Base-by-base conservation (phyloP, 2,329 filamentous ascomycete species). In the Colletotrichum plurivorum region DNA sequence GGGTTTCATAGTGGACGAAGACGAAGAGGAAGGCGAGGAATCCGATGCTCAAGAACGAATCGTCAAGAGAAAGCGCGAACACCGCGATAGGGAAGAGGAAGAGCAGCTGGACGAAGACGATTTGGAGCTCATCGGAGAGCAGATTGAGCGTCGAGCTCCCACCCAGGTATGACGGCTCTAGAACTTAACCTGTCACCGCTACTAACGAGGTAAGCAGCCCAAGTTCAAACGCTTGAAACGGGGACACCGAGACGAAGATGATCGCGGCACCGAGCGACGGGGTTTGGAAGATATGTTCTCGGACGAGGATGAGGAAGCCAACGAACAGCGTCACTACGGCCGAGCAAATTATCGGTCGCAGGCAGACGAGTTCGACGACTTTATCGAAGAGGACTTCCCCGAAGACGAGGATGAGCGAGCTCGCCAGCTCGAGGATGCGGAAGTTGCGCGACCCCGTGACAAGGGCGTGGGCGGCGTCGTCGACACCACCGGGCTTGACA, bases 191-290 rank as follows among this genome's bases (percentile, higher is more conserved):
- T 25, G 54, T 53, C 10, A 36, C 6, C n/a, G 45, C 41, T 52
- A 36, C 75, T 79, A 56, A 78, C 67, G 51, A 48, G 25, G 63
- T 57, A 41, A 55, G 2, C 72, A 97, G 92, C 92, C 92, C 73
- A 97, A 97, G 78, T 97, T 97, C 86, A 99, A 99, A 82, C 93
- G 96, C 48, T 89, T 99, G 63, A 99, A 98, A 85, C 93, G 94
- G 73, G 95, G 96, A 63, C 94, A 95, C 73, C 89, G 93, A 70
- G 91, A 92, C 72, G 92, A 94, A 71, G 89, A 88, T 64, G 88
- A 94, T 57, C 87, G 89, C 22, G 85, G 85, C 27, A 85, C 84
- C 73, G 87, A 91, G 72, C 87, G 90, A 48, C 91, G 92, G 70
- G 94, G 92, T 25, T 89, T 98, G 16, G 92, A 94, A 73, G 92